Percentiles rank a stretch among this genome's conserved stretches.
These are phyloP conservation scores for Podospora bellae-mahoneyi DNA, from an alignment of 495 filamentous ascomycete genomes.

Conservation along the genomic window DNA sequence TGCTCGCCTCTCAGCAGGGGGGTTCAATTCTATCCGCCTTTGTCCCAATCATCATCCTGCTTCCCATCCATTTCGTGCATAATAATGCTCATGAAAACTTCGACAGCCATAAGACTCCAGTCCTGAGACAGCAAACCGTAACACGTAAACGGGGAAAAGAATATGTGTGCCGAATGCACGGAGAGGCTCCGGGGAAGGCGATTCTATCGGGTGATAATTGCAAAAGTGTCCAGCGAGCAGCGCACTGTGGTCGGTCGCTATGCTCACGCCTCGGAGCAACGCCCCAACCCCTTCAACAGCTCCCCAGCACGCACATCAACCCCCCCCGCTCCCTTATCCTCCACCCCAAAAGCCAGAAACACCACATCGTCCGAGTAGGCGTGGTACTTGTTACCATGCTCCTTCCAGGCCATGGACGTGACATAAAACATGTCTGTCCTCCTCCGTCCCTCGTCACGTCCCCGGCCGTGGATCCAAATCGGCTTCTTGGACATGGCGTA, in stretches of 20 bases:
- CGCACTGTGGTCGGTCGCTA: background rate
- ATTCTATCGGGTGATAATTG: background rate
- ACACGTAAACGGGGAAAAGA: background rate
- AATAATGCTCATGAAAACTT: background rate
- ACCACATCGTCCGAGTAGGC: slow-evolving; percentile 50
- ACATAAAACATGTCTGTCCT: slow-evolving; percentile 49
- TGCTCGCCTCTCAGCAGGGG: too few relatives aligned
- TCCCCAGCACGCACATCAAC: slow-evolving; percentile 50
- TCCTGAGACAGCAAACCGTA: background rate
- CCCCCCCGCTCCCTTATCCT: slow-evolving; percentile 42
- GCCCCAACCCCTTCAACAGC: slow-evolving; percentile 40
- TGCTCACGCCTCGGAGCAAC: slow-evolving; percentile 24
- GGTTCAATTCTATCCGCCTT: too few relatives aligned
- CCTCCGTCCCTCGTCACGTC: slow-evolving; percentile 25
- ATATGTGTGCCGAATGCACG: background rate
- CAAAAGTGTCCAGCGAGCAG: too few relatives aligned
- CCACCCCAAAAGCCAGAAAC: slow-evolving; percentile 49
- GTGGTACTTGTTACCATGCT: slow-evolving; percentile 42
- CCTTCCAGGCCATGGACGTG: slow-evolving; percentile 52
- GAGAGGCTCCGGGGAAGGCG: background rate
- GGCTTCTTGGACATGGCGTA: slow-evolving; percentile 49
- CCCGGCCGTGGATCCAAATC: slow-evolving; percentile 50
- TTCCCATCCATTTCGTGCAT: background rate
- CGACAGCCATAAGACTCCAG: background rate
- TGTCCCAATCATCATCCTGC: background rate